A percentile compares a stretch with the other conserved stretches of the same genome.
phyloP scores from a whole-genome alignment of 2,329 filamentous ascomycete genomes.

The Fonsecaea multimorphosa region DNA sequence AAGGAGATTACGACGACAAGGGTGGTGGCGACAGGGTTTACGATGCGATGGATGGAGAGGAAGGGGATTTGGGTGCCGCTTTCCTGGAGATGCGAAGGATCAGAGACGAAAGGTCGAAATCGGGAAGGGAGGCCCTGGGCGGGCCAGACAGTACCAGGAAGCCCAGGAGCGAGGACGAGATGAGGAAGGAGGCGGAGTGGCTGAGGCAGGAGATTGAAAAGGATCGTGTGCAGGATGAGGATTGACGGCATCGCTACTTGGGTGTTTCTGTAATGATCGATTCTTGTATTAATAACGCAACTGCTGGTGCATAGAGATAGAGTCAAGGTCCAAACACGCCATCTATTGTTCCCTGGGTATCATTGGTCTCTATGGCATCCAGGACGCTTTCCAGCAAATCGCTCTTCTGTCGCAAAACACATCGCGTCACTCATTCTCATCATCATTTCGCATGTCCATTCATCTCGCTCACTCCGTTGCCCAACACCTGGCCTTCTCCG shows the following conservation, averaged over 20 bases:
- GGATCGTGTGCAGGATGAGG: slow-evolving; percentile 39
- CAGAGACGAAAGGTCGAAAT: slow-evolving; percentile 42
- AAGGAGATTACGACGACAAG: slow-evolving; percentile 62
- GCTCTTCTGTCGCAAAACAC: slow-evolving; percentile 7
- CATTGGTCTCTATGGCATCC: slow-evolving; percentile 4
- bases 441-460: slow-evolving; percentile 17
- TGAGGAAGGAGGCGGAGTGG: slow-evolving; percentile 76
- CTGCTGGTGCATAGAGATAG: not conserved
- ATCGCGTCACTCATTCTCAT: slow-evolving; percentile 4
- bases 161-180: slow-evolving; percentile 73
- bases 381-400: not conserved
- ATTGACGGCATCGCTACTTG: slow-evolving; percentile 11
- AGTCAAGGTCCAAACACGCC: not conserved
- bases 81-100: slow-evolving; percentile 61
- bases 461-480: slow-evolving; percentile 18
- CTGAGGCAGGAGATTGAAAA: slow-evolving; percentile 64
- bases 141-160: slow-evolving; percentile 75
- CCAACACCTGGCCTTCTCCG: slow-evolving; percentile 14
- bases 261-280: not conserved
- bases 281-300: not conserved
- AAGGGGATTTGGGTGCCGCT: slow-evolving; percentile 78
- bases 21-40: slow-evolving; percentile 78
- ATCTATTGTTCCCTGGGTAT: slow-evolving; percentile 25
- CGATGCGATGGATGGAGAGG: slow-evolving; percentile 78
- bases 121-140: slow-evolving; percentile 51